Evolutionary conservation across 2,329 filamentous ascomycete species (phyloP), one percentile per base, ranked within the genome.

Genomic region (Catunica adiposa): DNA sequence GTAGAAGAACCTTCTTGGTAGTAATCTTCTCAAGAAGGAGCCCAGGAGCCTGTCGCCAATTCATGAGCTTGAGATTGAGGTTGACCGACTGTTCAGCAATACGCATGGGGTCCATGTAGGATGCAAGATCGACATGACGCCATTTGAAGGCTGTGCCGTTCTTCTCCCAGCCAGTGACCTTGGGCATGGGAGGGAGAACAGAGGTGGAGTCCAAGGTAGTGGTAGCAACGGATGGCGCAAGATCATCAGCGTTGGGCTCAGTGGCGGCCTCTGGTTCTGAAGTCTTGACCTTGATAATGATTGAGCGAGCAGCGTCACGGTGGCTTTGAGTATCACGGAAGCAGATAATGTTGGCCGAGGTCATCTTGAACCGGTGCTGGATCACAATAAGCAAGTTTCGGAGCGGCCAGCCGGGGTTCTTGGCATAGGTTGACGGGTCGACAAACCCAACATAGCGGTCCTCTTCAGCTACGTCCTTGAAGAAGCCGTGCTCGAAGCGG

Each of bases 41-140:
- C 53, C 83, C 82, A 0, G 92, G 92, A 6, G 89, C 87, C 63
- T 98, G 88, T 40, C 92, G 83, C 92, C 92, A 98, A 70, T 96
- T 98, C 83, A 98, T 98, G 57, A 98, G 76, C 69, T 97, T 97
- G 59, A 97, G 74, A 64, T 98, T 98, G 58, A 98, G 76, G 64
- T 98, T 92, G 8, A 97, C 90, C 0, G 89, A 89, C 66, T 94
- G 89, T 65, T 97, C 89, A 22, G 92, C 92, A 17, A 97, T 73
- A 64, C 83, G 82, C 34, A 77, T 73, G 5, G 92, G 90, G 64
- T 98, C 89, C 84, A 98, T 90, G 63, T 95, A 94, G 63, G 92
- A 88, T 20, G 85, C 84, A 7, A 98, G 74, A 63, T 94, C 88
- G 14, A 88, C 87, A 17, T 84, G 77, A 61, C 86, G 82, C 15